Base-by-base conservation (phyloP, 345 rosid species). In the Pistacia integerrima region DNA sequence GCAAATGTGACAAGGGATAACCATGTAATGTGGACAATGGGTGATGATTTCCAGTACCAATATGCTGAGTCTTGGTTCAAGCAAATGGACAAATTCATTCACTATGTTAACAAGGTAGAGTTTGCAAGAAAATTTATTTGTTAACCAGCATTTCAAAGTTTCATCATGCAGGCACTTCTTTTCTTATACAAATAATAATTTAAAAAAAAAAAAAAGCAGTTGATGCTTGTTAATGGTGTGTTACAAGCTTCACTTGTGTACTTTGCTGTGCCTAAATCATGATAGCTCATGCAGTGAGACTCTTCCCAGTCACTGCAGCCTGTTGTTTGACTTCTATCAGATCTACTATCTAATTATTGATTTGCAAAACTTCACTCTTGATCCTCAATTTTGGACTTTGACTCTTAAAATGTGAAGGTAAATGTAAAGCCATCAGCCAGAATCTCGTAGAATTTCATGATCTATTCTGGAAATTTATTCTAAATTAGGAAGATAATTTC, bases 11-110 rank as follows among this genome's bases (percentile, higher is more conserved):
- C 86, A 8, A 81, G 91, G 74, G 89, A 88, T 51, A 91, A 89
- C 80, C 97, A 94, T 80, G 87, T 94, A 30, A 92, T 94, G 98
- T 94, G 97, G 98, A 94, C 98, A 41, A 94, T 94, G 98, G 98
- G 98, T 62, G 96, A 92, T 79, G 98, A 94, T 86, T 94, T 94
- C 82, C 86, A 87, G 84, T 92, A 94, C 86, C 97, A 92, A 86
- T 92, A 84, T 64, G 97, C 98, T 10, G 97, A 94, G 82, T 84
- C 94, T 69, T 94, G 97, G 97, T 94, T 91, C 90, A 90, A 85
- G 83, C 88, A 94, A 86, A 94, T 94, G 97, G 98, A 91, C 87
- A 90, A 91, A 83, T 72, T 94, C 17, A 91, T 94, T 79, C 92
- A 92, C 85, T 81, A 94, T 74, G 97, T 92, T 74, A 94, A 92